phyloP scores from a whole-genome alignment of 2,329 filamentous ascomycete species.

The Mycosphaerelloides madeirae region DNA sequence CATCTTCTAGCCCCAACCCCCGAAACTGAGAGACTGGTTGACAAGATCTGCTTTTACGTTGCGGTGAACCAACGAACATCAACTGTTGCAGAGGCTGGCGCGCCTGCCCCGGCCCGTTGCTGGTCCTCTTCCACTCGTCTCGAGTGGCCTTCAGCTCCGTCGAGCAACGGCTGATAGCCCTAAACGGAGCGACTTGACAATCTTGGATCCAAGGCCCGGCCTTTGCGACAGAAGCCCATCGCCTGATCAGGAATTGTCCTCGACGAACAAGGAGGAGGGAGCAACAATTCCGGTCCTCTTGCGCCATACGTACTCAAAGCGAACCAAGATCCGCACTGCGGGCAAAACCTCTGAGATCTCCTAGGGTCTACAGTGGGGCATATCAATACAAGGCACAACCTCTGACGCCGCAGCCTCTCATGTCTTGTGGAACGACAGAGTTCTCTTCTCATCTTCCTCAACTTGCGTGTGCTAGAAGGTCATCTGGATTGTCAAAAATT shows the following conservation, averaged over 20 bases:
- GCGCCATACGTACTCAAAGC: slow-evolving; percentile 14
- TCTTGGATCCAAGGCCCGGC: slow-evolving; percentile 19
- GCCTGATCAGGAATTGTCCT: slow-evolving; percentile 8
- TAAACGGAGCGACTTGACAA: slow-evolving; percentile 12
- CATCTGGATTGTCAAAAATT: not conserved
- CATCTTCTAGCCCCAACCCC: slow-evolving; percentile 8
- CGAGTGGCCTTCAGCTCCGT: slow-evolving; percentile 5
- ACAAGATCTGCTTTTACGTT: slow-evolving; percentile 7
- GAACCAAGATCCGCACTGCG: slow-evolving; percentile 11
- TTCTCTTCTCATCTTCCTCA: slow-evolving; percentile 13
- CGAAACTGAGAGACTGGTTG: slow-evolving; percentile 14
- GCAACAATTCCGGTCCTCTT: slow-evolving; percentile 13
- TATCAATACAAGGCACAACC: slow-evolving; percentile 16
- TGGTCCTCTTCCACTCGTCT: slow-evolving; percentile 9
- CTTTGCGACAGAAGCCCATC: slow-evolving; percentile 12
- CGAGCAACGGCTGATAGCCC: slow-evolving; percentile 15
- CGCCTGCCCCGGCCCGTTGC: slow-evolving; percentile 16
- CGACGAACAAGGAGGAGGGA: slow-evolving; percentile 11
- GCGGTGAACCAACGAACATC: not conserved
- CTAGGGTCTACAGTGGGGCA: slow-evolving; percentile 7
- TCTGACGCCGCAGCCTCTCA: slow-evolving; percentile 10
- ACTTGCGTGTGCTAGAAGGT: slow-evolving; percentile 2
- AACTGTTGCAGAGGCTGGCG: slow-evolving; percentile 16
- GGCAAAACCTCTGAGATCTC: slow-evolving; percentile 1
- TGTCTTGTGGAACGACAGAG: slow-evolving; percentile 18